Base-by-base conservation (phyloP, 2,329 filamentous ascomycete genomes). In the Colletotrichum sp. region DNA sequence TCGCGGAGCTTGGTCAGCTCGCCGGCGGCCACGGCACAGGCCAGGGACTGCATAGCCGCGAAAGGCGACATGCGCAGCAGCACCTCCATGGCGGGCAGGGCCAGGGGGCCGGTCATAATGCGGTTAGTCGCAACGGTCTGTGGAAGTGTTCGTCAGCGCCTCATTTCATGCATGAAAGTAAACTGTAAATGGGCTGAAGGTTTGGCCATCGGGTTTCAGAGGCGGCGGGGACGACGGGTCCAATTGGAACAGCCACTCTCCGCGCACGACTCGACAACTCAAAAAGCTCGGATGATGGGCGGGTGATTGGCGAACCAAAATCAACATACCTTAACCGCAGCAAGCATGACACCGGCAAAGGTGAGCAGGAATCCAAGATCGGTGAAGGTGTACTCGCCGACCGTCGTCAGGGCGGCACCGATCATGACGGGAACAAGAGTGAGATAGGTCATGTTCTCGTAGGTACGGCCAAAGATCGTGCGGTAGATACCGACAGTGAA, bases 331-430 rank as follows among this genome's bases (percentile, higher is more conserved):
- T 93, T 93, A 82, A 89, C 78, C 18, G 89, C 87, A 30, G 90
- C 90, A 10, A 91, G 85, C 70, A 91, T 76, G 16, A 91, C 89
- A 71, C 90, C 90, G 9, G 90, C 81, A 32, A 90, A 86, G 30
- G 89, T 91, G 44, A 92, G 84, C 52, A 89, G 79, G 83, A 91
- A 91, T 18, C 91, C 91, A 18, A 88, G 83, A 28, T 88, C 83
- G n/a, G 90, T 91, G 80, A 91, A 92, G 79, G 89, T 90, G 86
- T 92, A 92, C 83, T 93, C 91, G 76, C 92, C 92, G 57, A 89
- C 89, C 3, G 91, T 92, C 39, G 90, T 91, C 78, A 93, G 86
- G 59, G 87, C 88, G 71, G 92, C 90, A 65, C 92, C 92, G 44
- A 91, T 79, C 55, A 92, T 89, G 26, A 93, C 87, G n/a, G 92